Evolutionary conservation across 2,329 filamentous ascomycete genomes (phyloP).

Genomic region (Emydomyces testavorans): DNA sequence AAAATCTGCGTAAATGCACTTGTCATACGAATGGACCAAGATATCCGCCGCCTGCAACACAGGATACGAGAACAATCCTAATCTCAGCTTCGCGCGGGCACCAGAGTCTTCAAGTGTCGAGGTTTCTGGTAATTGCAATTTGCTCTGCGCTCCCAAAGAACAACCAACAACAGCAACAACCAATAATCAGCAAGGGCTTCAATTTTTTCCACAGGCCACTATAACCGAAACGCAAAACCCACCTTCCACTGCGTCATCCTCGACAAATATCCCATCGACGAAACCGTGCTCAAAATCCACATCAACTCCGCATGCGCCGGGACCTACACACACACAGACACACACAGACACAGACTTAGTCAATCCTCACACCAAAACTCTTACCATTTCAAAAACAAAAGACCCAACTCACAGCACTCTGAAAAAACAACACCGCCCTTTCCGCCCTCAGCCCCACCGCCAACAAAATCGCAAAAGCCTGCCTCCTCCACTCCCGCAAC

Average conservation of each 20-base stretch:
- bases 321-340: conserved; percentile 39
- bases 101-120: conserved; percentile 46
- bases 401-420: conserved; percentile 53
- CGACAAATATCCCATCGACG: conserved; percentile 84
- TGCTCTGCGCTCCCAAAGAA: conserved; percentile 53
- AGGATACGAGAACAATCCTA: conserved; percentile 90
- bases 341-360: no score
- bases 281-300: conserved; percentile 91
- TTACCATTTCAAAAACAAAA: not conserved
- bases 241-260: conserved; percentile 99
- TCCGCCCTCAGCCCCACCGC: conserved; percentile 73
- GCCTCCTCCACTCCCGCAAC: conserved; percentile 54
- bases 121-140: conserved; percentile 53
- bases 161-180: conserved; percentile 1
- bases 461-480: conserved; percentile 68
- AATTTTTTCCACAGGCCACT: no score
- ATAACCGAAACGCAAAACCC: conserved; percentile 15
- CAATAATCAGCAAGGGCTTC: not conserved
- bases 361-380: not conserved
- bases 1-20: conserved; percentile 14
- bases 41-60: conserved; percentile 93
- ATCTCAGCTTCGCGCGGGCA: conserved; percentile 56
- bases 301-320: conserved; percentile 77
- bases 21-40: conserved; percentile 59
- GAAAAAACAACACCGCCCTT: conserved; percentile 69